Evolutionary conservation across 805 yeast species (phyloP).

Genomic region (Metschnikowia anglica): DNA sequence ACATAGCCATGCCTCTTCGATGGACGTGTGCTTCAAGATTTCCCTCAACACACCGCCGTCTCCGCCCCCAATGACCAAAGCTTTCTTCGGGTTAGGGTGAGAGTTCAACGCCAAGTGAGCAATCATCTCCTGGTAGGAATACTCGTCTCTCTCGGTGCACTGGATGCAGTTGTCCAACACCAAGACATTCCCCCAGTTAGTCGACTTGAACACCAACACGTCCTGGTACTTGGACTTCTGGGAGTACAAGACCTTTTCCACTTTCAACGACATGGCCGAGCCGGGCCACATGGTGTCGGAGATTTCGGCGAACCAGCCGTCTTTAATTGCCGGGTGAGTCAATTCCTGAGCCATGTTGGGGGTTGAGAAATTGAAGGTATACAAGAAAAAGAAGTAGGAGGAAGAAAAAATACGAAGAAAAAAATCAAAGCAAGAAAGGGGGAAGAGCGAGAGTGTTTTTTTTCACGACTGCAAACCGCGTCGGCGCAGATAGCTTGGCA

Average conservation of each 20-base stretch:
- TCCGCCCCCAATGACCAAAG: slow-evolving; percentile 96
- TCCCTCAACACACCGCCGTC: slow-evolving; percentile 98
- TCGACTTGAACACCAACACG: slow-evolving; percentile 86
- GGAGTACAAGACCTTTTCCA: slow-evolving; percentile 79
- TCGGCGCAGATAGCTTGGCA: not conserved
- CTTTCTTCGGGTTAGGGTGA: slow-evolving; percentile 92
- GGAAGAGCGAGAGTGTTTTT: not conserved
- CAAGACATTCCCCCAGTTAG: slow-evolving; percentile 92
- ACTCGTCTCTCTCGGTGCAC: slow-evolving; percentile 96
- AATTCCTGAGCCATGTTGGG: slow-evolving; percentile 29
- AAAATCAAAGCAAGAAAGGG: not conserved
- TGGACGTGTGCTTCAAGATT: slow-evolving; percentile 80
- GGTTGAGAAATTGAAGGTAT: not conserved
- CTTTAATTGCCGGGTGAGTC: slow-evolving; percentile 59
- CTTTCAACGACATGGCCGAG: slow-evolving; percentile 90
- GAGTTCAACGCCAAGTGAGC: slow-evolving; percentile 89
- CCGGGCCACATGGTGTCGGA: slow-evolving; percentile 99
- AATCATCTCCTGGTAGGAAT: slow-evolving; percentile 97
- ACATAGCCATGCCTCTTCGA: slow-evolving; percentile 87
- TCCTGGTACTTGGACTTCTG: slow-evolving; percentile 92
- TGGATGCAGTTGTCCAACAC: slow-evolving; percentile 95
- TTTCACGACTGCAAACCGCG: slow-evolving; percentile 2
- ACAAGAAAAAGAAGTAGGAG: not conserved
- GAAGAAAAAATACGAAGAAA: not conserved
- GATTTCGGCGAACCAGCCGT: slow-evolving; percentile 97